phyloP scores from a whole-genome alignment of 108 stramenopile genomes.

The Asterionellopsis glacialis region DNA sequence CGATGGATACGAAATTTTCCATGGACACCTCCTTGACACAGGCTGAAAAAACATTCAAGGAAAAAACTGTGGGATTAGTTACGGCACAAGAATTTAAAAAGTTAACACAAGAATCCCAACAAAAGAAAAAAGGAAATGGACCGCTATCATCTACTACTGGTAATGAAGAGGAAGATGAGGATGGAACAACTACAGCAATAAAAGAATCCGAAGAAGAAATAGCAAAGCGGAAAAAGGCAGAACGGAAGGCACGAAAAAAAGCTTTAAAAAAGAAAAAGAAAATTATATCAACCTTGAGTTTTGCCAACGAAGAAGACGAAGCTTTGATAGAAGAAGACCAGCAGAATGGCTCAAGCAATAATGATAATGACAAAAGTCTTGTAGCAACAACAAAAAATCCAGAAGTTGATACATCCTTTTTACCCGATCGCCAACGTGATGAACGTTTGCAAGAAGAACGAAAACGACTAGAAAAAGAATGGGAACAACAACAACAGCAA shows the following conservation, averaged over 20 bases:
- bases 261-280: constrained; percentile 65
- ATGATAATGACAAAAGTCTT: constrained; percentile 1
- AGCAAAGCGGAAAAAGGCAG: constrained; percentile 12
- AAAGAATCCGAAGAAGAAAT: constrained; percentile 10
- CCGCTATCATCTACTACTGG: too few species aligned
- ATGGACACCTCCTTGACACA: constrained; percentile 21
- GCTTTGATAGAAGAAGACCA: constrained; percentile 15
- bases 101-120: constrained; percentile 38
- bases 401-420: constrained; percentile 86
- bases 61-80: constrained; percentile 80
- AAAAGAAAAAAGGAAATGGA: constrained; percentile 8
- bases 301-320: constrained; percentile 63
- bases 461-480: constrained; percentile 74
- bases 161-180: too few species aligned
- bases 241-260: constrained; percentile 39
- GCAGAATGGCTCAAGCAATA: constrained; percentile 6
- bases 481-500: constrained; percentile 70
- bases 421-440: constrained; percentile 89
- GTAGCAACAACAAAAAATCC: constrained; percentile 76
- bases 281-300: constrained; percentile 59
- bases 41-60: constrained; percentile 50
- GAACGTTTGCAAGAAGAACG: constrained; percentile 42
- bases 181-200: constrained; percentile 1
- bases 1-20: constrained; percentile 39
- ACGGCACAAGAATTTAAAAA: constrained; percentile 76